Base-by-base conservation (phyloP, 2,329 filamentous ascomycete species). In the Pestalotiopsis sp. region DNA sequence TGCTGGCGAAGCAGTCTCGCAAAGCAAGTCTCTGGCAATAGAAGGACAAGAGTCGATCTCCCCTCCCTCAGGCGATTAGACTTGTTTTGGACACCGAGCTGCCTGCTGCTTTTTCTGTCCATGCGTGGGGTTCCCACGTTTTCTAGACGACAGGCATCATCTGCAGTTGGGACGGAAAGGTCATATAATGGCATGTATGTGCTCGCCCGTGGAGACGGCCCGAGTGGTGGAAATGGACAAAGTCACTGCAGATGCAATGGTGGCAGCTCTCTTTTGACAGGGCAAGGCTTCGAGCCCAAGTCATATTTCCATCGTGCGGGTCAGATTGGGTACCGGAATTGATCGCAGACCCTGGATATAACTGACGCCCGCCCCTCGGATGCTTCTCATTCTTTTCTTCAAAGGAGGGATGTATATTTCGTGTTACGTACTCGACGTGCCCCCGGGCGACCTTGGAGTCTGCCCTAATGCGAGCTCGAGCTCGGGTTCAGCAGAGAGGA, bases 41-140 rank as follows among this genome's bases (percentile, higher is more conserved):
- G 20, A 52, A 52, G 20, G 20, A 52, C 41, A 49, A 52, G 20
- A 52, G 45, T 52, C 45, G 45, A 52, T 52, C 45, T 20, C 45
- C 17, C 45, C 45, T 52, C 14, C 41, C 20, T 52, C 45, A 20
- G 45, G 45, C 6, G 45, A 23, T 52, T 36, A 62, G 59, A 36
- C 59, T 62, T 36, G 5, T 62, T 62, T 62, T 36, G 59, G 59
- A 62, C 59, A 62, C 59, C 59, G 59, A 62, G 59, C 59, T 38
- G 31, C 31, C 31, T 36, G 31, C 31, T 36, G 31, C 31, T 36
- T 36, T 36, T 36, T 36, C 31, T 36, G 31, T 2, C 31, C 31
- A 36, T 36, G 31, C 59, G 59, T 62, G 59, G 59, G 59, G 59
- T 62, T 62, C 20, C 27, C 20, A 36, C 31, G 31, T 52, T 52